Percentiles rank a stretch among this genome's conserved stretches.
phyloP scores from a whole-genome alignment of 2,329 filamentous ascomycete species.

The Monilinia aucupariae region DNA sequence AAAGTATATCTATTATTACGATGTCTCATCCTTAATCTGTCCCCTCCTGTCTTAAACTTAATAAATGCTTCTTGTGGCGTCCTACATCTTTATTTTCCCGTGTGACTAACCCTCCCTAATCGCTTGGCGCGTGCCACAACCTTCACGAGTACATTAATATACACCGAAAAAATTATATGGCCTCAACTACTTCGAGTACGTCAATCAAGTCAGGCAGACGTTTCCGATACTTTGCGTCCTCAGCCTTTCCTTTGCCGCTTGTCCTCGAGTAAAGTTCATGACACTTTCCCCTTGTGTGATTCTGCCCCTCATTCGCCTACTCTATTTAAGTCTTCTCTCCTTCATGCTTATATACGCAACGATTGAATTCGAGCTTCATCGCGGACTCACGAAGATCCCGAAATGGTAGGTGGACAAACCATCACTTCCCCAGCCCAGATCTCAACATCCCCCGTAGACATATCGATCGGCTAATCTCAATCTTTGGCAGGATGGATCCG shows the following conservation, averaged over 20 bases:
- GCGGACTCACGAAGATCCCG: constrained; percentile 9
- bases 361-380: constrained; percentile 7
- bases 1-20: constrained; percentile 6
- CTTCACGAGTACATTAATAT: constrained; percentile 14
- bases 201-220: constrained; percentile 13
- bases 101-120: constrained; percentile 29
- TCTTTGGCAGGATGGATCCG: constrained; percentile 39
- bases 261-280: constrained; percentile 5
- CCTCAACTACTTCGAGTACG: not conserved
- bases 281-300: constrained; percentile 1
- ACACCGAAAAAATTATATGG: constrained; percentile 9
- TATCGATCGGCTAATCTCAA: constrained; percentile 7
- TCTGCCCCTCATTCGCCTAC: constrained; percentile 9
- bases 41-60: constrained; percentile 10
- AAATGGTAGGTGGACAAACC: constrained; percentile 11
- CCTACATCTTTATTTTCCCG: constrained; percentile 15
- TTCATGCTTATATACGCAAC: constrained; percentile 12
- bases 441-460: not conserved
- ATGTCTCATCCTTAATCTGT: not conserved
- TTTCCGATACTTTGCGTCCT: constrained; percentile 3
- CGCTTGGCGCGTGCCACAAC: constrained; percentile 27
- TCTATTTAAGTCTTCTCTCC: constrained; percentile 13
- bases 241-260: not conserved
- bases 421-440: not conserved
- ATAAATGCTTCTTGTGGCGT: constrained; percentile 20